phyloP scores from a whole-genome alignment of 441 rosid genomes.

The Brassica hybrid region DNA sequence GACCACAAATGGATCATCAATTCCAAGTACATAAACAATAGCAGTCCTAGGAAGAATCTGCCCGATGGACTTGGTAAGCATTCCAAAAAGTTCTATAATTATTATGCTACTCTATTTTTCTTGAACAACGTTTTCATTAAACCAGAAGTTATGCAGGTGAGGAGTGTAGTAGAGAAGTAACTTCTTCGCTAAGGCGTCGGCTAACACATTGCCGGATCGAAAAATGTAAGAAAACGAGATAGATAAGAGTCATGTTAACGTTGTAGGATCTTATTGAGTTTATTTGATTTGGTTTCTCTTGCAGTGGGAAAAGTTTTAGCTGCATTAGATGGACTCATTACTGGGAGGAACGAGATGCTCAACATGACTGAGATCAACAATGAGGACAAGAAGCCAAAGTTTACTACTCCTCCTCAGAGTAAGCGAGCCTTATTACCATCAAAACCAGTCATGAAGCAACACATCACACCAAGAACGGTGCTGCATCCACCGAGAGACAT shows the following conservation, averaged over 20 bases:
- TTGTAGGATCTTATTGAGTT: background rate
- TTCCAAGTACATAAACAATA: constrained; percentile 38
- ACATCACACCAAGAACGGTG: too few species aligned
- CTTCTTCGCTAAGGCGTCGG: background rate
- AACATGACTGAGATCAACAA: constrained; percentile 53
- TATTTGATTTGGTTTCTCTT: constrained; percentile 3
- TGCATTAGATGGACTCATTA: constrained; percentile 66
- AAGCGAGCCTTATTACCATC: too few species aligned
- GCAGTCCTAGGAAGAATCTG: constrained; percentile 37
- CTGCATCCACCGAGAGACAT: too few species aligned
- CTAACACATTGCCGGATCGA: background rate
- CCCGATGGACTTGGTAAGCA: constrained; percentile 62
- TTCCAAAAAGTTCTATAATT: background rate
- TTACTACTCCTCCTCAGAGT: background rate
- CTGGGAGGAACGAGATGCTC: constrained; percentile 54
- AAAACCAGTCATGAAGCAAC: too few species aligned
- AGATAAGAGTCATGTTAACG: background rate
- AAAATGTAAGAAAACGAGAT: background rate
- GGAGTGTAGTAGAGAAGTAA: background rate
- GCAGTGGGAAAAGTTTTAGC: constrained; percentile 66
- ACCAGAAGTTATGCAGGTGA: background rate
- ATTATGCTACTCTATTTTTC: background rate
- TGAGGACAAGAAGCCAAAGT: constrained; percentile 43
- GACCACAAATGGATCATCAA: constrained; percentile 57
- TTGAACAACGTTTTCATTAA: background rate